Evolutionary conservation across 805 yeast species (phyloP), one percentile per base, ranked within the genome.

Genomic region (Henningerozyma blattae): DNA sequence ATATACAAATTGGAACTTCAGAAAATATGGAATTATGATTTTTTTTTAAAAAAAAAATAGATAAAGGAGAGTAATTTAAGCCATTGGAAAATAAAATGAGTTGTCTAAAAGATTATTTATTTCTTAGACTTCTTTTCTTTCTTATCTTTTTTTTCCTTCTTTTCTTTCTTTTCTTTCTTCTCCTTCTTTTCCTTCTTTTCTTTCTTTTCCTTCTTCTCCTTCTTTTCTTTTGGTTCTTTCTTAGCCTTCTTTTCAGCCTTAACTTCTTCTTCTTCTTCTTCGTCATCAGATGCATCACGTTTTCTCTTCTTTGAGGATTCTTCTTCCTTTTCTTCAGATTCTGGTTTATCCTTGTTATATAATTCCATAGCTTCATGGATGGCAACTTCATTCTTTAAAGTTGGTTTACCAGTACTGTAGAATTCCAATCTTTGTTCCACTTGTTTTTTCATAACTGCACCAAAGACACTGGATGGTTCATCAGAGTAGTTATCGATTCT

Each of bases 401-500:
- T 95, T 35, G 97, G 77, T 50, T 82, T 81, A 58, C 98, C 98
- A 37, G 95, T 82, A 60, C 84, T 94, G 70, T 86, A 91, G 59
- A 91, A 91, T 62, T 76, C 81, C 54, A 91, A 73, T 67, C 98
- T 82, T 64, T 91, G 95, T 68, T 91, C 98, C 47, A 91, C 97
- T 72, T 91, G 98, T 62, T 83, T 75, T 72, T 85, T 87, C 62
- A 91, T 75, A 36, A 87, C 78, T 50, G 74, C 69, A 60, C 98
- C 98, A 50, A 91, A 91, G 34, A 75, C 83, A 42, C 79, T 81
- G 30, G 85, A 70, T 53, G 98, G 96, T 59, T 79, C 83, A 59
- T 91, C 98, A 37, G 95, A 80, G 64, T 85, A 91, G 68, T 85
- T 85, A 67, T 91, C 98, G 54, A 91, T 89, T 74, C 98, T 85